phyloP scores from a whole-genome alignment of 2,329 filamentous ascomycete species.

The Ceratocystis albifundus region DNA sequence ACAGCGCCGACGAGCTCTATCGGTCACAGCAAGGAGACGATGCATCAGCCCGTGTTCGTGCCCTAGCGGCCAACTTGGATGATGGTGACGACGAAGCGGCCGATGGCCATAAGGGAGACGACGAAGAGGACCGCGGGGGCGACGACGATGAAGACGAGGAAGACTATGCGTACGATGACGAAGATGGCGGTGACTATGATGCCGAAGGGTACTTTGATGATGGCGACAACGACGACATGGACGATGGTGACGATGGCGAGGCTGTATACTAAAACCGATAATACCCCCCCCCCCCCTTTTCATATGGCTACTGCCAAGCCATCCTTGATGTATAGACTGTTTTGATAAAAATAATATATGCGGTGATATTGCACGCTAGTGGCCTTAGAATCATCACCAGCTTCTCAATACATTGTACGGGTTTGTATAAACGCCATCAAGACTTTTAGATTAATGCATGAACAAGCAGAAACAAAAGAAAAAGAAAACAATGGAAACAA shows the following conservation, averaged over 20 bases:
- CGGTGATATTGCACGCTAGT: background rate
- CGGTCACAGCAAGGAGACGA: slow-evolving; percentile 30
- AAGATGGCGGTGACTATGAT: slow-evolving; percentile 50
- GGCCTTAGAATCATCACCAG: background rate
- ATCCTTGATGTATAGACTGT: background rate
- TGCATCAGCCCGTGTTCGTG: slow-evolving; percentile 27
- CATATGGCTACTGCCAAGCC: background rate
- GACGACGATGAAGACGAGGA: slow-evolving; percentile 34
- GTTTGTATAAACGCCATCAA: background rate
- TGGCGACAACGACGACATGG: slow-evolving; percentile 43
- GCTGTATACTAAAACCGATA: slow-evolving; percentile 13
- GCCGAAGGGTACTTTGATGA: slow-evolving; percentile 51
- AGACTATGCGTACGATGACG: slow-evolving; percentile 44
- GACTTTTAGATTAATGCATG: background rate
- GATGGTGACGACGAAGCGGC: slow-evolving; percentile 39
- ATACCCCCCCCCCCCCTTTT: slow-evolving; percentile 3
- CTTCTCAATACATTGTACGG: background rate
- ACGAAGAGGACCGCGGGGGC: slow-evolving; percentile 33
- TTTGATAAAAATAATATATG: background rate
- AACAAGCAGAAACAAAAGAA: background rate
- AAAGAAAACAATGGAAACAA: too few species aligned
- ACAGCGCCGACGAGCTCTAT: slow-evolving; percentile 42
- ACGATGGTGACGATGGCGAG: slow-evolving; percentile 36
- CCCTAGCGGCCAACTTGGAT: slow-evolving; percentile 30
- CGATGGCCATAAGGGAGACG: slow-evolving; percentile 37